Evolutionary conservation across 164 flowering plant species (phyloP).

Genomic region (Magnolia changhungtana): DNA sequence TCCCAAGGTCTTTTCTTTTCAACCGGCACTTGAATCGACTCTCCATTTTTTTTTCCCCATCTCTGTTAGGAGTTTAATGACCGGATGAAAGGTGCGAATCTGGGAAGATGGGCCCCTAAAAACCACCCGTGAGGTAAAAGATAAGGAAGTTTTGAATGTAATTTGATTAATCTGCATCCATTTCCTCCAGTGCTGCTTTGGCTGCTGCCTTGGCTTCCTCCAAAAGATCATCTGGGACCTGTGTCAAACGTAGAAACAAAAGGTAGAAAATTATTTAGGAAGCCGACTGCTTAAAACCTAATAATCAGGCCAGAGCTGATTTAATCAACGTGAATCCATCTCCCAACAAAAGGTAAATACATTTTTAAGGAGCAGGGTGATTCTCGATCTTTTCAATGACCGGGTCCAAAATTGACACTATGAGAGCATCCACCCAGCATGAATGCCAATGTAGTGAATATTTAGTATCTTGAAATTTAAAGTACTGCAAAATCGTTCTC

Average conservation of each 20-base stretch:
- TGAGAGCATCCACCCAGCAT: neutral
- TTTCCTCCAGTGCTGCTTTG: constrained; percentile 59
- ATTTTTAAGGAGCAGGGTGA: neutral
- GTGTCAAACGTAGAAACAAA: constrained; percentile 8
- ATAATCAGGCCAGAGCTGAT: neutral
- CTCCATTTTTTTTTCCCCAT: neutral
- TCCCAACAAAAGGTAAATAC: neutral
- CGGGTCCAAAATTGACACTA: too few species aligned
- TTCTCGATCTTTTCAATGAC: too few species aligned
- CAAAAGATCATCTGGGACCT: constrained; percentile 56
- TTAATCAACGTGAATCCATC: neutral
- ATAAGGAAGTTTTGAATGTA: neutral
- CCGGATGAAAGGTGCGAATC: neutral
- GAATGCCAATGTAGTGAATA: neutral
- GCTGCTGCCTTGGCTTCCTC: constrained; percentile 61
- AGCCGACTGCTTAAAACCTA: neutral
- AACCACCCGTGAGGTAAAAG: neutral
- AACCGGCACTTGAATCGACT: neutral
- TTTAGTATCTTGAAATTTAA: neutral
- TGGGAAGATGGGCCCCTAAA: neutral
- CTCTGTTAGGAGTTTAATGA: neutral
- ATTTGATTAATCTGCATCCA: constrained; percentile 57
- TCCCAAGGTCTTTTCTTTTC: neutral
- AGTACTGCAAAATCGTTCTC: too few species aligned
- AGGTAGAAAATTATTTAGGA: neutral